Evolutionary conservation across 1,139 yeast species (phyloP), one percentile per base, ranked within the genome.

Genomic region (Trichomonascaceae sp.): DNA sequence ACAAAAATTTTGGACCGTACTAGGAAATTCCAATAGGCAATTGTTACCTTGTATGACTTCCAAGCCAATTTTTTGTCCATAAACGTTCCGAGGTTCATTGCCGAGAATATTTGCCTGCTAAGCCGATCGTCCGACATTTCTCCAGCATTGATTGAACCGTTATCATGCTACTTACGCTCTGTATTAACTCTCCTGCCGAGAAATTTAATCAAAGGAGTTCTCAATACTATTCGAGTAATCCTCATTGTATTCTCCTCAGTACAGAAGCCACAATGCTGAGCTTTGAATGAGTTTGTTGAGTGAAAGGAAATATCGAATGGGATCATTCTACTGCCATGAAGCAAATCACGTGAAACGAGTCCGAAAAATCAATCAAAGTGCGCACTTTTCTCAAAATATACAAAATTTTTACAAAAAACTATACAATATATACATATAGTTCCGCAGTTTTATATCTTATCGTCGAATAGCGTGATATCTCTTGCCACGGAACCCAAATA

Each of bases 401-500:
- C 38, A 32, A 32, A n/a, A 3, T 36, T 15, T 36, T 36, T 36
- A 36, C 41, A 36, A 36, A 36, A 36, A 36, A 15, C 41, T 36
- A 36, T 36, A 36, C 41, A 36, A 36, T 48, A 48, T 48, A 39
- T 48, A 48, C 50, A 48, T 48, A 39, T 48, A 30, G 41, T 48
- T 22, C 50, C 27, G 48, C 17, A 2, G 17, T 6, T 36, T 17
- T 36, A 36, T 36, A n/a, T n/a, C n/a, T 17, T 36, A 64, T 27
- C 51, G 57, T 43, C 66, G 66, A 61, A 87, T 79, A 45, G 96
- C 96, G 67, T 89, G 96, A 73, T 93, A 93, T 70, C 98, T 82
- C 79, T 93, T 93, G 62, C 99, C 99, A 74, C 99, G 84, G 70
- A 91, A 81, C 22, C 93, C 98, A 69, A 88, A 90, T 53, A 93